Base-by-base conservation (phyloP, 2,329 filamentous ascomycete species). In the Coniochaeta pulveracea region DNA sequence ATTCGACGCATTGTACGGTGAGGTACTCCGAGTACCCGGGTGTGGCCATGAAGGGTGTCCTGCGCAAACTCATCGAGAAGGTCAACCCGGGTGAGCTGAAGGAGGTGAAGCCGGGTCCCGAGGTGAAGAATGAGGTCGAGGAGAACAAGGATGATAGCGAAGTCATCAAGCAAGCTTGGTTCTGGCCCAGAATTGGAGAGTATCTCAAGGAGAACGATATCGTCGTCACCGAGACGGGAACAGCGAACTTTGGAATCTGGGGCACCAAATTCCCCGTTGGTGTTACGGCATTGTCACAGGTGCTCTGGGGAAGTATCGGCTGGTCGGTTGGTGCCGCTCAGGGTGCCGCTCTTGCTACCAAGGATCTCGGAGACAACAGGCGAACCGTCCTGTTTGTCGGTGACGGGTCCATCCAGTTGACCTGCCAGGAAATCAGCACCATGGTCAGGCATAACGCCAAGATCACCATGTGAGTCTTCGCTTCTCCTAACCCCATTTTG, bases 371-470 rank as follows among this genome's bases (percentile, higher is more conserved):
- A 4, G 54, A 56, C 21, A 63, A 72, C 33, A 60, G 74, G 17
- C 66, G 86, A 38, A 85, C 81, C 0, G 78, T 95, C 28, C 64
- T 93, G 23, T 88, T 93, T 49, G 84, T 86, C n/a, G 86, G 86
- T 16, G 86, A 94, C 47, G 86, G 86, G 18, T 85, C 78, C 37
- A 78, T 93, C 56, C 85, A 94, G 53, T 66, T 93, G 37, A 93
- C 85, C 0, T 79, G 73, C 0, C 85, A 93, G 52, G 85, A 91
- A 56, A 52, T 93, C 41, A 82, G 76, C 54, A 91, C 85, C 9
- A 89, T 93, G 69, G 72, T 93, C 42, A 71, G 78, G 19, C 77
- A 83, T 39, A 66, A 71, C 16, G 62, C 93, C 37, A 77, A 79
- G 40, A 73, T 83, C 14, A 89, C 86, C 48, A 77, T 93, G 69